These are phyloP conservation scores for Pythium pyrilobum DNA, from an alignment of 352 stramenopile genomes.

Conservation along the genomic window DNA sequence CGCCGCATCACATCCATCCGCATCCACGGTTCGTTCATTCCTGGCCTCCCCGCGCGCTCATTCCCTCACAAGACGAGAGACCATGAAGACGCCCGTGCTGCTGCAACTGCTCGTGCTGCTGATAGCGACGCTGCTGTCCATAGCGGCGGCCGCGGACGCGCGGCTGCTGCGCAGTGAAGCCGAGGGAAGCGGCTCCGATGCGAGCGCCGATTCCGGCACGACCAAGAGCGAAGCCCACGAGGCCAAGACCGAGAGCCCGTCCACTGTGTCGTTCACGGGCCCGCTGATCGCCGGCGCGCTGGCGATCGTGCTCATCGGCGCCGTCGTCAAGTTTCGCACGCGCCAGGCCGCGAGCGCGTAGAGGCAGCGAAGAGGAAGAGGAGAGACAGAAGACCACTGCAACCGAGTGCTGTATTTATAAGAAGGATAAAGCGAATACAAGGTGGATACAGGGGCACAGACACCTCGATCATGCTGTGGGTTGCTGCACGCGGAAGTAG, in stretches of 20 bases:
- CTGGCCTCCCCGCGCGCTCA: not conserved
- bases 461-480: too few relatives aligned
- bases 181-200: not conserved
- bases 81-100: not conserved
- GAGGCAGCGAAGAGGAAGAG: not conserved
- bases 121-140: not conserved
- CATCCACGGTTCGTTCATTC: too few relatives aligned
- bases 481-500: too few relatives aligned
- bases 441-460: too few relatives aligned
- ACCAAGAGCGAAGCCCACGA: not conserved
- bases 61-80: not conserved
- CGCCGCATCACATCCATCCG: too few relatives aligned
- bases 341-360: slow-evolving; percentile 18
- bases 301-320: slow-evolving; percentile 51
- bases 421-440: too few relatives aligned
- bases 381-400: not conserved
- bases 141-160: not conserved
- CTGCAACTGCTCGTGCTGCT: not conserved
- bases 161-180: not conserved
- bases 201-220: not conserved
- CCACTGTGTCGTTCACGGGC: slow-evolving; percentile 27
- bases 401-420: slow-evolving; percentile 7
- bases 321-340: slow-evolving; percentile 39
- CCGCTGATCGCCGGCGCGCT: slow-evolving; percentile 38
- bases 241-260: slow-evolving; percentile 3